Evolutionary conservation across 805 yeast species (phyloP), one percentile per base, ranked within the genome.

Genomic region (Metschnikowia santaceciliae): DNA sequence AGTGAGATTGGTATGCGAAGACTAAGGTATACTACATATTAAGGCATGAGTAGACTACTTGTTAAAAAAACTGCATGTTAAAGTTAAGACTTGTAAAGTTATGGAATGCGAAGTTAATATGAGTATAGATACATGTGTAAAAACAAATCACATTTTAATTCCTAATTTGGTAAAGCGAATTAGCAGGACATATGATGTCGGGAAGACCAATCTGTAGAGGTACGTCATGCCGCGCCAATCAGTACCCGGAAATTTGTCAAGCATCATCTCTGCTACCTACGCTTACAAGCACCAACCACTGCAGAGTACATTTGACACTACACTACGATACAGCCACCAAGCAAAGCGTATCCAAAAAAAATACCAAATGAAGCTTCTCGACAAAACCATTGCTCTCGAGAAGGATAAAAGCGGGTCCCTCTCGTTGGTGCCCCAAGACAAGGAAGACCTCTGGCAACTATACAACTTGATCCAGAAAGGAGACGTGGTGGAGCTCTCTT

Each of bases 371-470:
- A 59, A 52, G 47, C 61, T 59, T 23, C 54, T 59, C 11, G 56
- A 55, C 46, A 55, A 57, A 30, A 57, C 61, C 19, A 55, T 59
- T 8, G 61, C 58, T 14, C 57, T 59, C 7, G 62, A 58, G 32
- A 82, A 79, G 55, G 89, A 84, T 56, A 72, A 77, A 46, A 77
- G 85, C 51, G 95, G 92, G 5, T 68, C 77, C 2, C 75, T 89
- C 19, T 76, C 87, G 0, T 65, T 92, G 19, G 71, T 82, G 3
- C 91, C 97, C 0, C 87, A 91, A 61, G 98, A 94, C 60, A 81
- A 86, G 44, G 97, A 92, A 60, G 99, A 92, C 66, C 74, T 94
- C 54, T 94, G 97, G 90, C 83, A 87, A 23, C 63, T 89, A 3
- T 90, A 90, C 72, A 94, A 92, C 62, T 71, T 94, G 23, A 75